phyloP scores from a whole-genome alignment of 495 filamentous ascomycete genomes.

The Pseudoneurospora amorphoporcata region DNA sequence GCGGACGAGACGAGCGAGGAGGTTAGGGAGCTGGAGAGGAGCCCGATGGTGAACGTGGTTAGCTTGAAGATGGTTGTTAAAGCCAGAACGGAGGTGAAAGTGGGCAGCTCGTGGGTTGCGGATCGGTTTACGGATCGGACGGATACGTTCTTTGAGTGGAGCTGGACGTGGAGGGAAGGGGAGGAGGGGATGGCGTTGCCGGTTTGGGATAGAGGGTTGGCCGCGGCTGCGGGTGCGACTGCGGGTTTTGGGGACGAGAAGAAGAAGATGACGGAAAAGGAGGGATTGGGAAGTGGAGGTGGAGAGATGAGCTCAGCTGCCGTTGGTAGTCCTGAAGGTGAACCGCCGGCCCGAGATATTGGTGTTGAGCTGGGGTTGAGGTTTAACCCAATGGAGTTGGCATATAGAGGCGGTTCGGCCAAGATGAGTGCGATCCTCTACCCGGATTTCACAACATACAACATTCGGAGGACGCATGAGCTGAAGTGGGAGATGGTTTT shows the following conservation, averaged over 20 bases:
- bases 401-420: not conserved
- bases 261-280: not conserved
- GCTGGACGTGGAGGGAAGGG: not conserved
- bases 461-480: not conserved
- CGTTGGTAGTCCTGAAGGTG: not conserved
- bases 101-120: not conserved
- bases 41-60: not conserved
- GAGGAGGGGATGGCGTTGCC: not conserved
- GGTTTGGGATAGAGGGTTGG: not conserved
- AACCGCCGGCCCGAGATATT: not conserved
- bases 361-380: not conserved
- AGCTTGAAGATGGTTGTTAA: not conserved
- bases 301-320: not conserved
- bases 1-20: not conserved
- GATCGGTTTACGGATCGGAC: not conserved
- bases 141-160: not conserved
- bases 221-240: not conserved
- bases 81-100: not conserved
- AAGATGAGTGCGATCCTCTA: not conserved
- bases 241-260: not conserved
- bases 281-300: not conserved
- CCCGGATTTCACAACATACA: not conserved
- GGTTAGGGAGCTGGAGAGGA: not conserved
- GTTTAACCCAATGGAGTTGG: not conserved
- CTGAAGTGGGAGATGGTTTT: not conserved